Evolutionary conservation across 148 eudicot species (phyloP), one percentile per base, ranked within the genome.

Genomic region (Rhododendron williamsianum): DNA sequence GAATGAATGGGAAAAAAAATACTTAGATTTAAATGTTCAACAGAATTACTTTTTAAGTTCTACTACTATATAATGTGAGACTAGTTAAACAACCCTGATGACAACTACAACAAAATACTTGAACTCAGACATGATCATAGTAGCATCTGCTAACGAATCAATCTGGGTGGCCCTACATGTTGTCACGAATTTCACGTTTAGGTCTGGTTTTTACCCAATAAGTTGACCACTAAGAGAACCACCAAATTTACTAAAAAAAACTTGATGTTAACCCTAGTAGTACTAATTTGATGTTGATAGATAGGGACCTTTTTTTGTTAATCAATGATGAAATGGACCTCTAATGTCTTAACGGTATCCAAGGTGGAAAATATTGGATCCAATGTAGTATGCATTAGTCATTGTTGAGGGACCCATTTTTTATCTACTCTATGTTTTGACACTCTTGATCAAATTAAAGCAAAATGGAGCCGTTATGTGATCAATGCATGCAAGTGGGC

Each of bases 381-480:
- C 38, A 71, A 71, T 30, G 38, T 4, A 21, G 15, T 0, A 2
- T 71, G 41, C 38, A 71, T 71, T 30, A 71, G 76, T 33, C 76
- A 71, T 12, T 30, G 76, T 71, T 71, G 76, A 71, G 76, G 76
- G 38, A 30, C 76, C 76, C 76, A 33, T 71, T 71, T 71, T 21
- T 65, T 9, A 65, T 65, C 71, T 65, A 65, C 71, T 65, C 71
- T n/a, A 23, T 65, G 23, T 1, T 69, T 11, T 12, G 4, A 10
- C 30, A 6, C 4, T 11, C 74, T 38, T 46, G 35, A 30, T 11
- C 33, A 41, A 41, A 41, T 6, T 41, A 9, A 43, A 82, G 11
- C 25, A 78, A 63, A 38, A 83, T 78, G 27, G 81, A 84, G 84
- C 84, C 86, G 84, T 84, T 87, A 74, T 51, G 81, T 45, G 81